These are phyloP conservation scores for Bidens hawaiensis DNA, from an alignment of 140 eudicot species.

Conservation along the genomic window DNA sequence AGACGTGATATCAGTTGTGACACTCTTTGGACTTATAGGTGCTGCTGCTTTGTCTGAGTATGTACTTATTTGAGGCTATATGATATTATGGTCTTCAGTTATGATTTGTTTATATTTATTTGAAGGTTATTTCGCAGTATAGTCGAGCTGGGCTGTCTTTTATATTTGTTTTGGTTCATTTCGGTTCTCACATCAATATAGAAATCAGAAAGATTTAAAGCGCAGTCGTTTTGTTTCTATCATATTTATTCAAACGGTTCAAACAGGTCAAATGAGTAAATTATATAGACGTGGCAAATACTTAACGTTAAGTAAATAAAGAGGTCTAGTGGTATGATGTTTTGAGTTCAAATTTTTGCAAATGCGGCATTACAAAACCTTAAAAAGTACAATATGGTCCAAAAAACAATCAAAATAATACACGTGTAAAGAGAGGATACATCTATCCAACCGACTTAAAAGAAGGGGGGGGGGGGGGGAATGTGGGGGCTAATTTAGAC, in stretches of 20 bases:
- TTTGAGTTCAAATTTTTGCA: no score
- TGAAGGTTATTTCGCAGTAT: background rate
- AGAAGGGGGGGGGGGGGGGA: no score
- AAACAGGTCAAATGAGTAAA: no score
- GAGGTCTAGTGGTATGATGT: no score
- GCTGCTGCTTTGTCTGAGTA: conserved; percentile 47
- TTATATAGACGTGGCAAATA: no score
- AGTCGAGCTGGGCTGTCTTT: background rate
- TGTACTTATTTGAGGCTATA: conserved; percentile 22
- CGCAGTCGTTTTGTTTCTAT: background rate
- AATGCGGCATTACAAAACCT: no score
- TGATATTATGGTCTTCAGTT: background rate
- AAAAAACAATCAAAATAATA: no score
- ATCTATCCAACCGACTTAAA: no score
- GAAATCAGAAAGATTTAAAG: background rate
- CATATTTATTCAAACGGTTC: background rate
- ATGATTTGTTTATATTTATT: background rate
- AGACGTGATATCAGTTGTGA: conserved; percentile 44
- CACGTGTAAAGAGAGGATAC: no score
- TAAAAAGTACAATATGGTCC: no score
- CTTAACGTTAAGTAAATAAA: no score
- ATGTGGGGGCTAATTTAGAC: no score
- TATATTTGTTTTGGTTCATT: background rate
- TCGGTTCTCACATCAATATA: background rate
- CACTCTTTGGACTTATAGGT: conserved; percentile 65